A percentile compares a stretch with the other conserved stretches of the same genome.
Conservation (phyloP, 371 early-diverging fungal species). For the Mortierella sp. region DNA sequence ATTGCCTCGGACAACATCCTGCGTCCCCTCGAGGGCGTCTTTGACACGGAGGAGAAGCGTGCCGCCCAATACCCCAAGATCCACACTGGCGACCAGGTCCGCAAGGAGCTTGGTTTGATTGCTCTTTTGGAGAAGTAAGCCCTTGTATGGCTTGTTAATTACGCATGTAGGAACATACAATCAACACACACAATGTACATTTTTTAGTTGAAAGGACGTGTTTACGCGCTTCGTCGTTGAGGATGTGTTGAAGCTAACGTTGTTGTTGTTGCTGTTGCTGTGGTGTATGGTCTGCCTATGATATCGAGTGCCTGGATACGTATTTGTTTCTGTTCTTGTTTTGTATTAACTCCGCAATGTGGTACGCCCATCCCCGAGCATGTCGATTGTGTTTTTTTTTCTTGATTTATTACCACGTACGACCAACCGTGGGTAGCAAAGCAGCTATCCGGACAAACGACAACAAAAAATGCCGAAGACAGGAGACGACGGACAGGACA, state of each 20-base stretch:
- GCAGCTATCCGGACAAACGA: not conserved
- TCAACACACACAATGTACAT: not conserved
- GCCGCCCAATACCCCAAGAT: slow-evolving; percentile 68
- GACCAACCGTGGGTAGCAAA: not conserved
- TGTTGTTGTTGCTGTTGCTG: not conserved
- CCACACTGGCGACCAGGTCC: slow-evolving; percentile 71
- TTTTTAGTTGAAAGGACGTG: not conserved
- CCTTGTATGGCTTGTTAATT: too few relatives aligned
- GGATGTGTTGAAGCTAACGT: not conserved
- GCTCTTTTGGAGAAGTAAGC: slow-evolving; percentile 61
- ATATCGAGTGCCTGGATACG: not conserved
- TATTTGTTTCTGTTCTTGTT: not conserved
- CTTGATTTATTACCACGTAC: not conserved
- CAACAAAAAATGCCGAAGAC: not conserved
- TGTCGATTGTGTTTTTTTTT: not conserved
- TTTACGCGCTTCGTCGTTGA: not conserved
- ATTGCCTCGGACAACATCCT: slow-evolving; percentile 73
- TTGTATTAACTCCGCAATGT: not conserved
- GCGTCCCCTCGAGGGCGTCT: slow-evolving; percentile 63
- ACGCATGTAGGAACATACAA: not conserved
- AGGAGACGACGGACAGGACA: not conserved
- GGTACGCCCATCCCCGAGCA: not conserved
- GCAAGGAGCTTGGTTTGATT: slow-evolving; percentile 74
- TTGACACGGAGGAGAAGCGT: slow-evolving; percentile 58
- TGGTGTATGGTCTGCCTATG: not conserved